A percentile compares a stretch with the other conserved stretches of the same genome.
These are phyloP conservation scores for Xylariales sp. DNA, from an alignment of 2,329 filamentous ascomycete species.

Conservation along the genomic window DNA sequence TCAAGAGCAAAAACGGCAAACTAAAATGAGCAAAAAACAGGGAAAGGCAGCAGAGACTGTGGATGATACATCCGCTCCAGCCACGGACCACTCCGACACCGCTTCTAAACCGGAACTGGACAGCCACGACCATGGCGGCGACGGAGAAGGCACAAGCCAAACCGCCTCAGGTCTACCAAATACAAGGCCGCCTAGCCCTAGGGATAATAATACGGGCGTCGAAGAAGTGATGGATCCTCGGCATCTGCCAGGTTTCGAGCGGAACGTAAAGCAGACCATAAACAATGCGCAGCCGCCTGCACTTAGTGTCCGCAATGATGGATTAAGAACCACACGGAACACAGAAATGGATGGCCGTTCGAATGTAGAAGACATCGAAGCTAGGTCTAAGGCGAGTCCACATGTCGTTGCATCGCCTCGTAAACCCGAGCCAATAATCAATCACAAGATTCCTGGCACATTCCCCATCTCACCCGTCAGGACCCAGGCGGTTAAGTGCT, in stretches of 20 bases:
- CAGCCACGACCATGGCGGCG: neutral
- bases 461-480: conserved; percentile 36
- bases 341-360: neutral
- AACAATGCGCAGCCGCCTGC: neutral
- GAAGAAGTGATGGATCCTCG: neutral
- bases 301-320: neutral
- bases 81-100: neutral
- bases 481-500: conserved; percentile 2
- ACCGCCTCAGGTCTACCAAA: neutral
- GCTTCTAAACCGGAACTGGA: conserved; percentile 2
- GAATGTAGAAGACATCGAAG: conserved; percentile 2
- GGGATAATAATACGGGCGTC: neutral
- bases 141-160: conserved; percentile 15
- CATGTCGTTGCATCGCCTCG: conserved; percentile 17
- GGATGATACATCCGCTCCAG: neutral
- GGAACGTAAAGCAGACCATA: neutral
- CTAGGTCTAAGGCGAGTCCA: neutral
- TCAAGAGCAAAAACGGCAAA: conserved; percentile 51
- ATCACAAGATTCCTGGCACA: conserved; percentile 31
- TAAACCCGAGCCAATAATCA: conserved; percentile 7
- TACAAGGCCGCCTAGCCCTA: conserved; percentile 12
- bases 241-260: neutral
- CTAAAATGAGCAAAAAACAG: conserved; percentile 31
- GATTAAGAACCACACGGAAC: neutral
- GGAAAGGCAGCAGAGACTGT: conserved; percentile 5